Evolutionary conservation across 176 grass and related monocot species (phyloP), one percentile per base, ranked within the genome.

Genomic region (Eremochloa ophiuroides): DNA sequence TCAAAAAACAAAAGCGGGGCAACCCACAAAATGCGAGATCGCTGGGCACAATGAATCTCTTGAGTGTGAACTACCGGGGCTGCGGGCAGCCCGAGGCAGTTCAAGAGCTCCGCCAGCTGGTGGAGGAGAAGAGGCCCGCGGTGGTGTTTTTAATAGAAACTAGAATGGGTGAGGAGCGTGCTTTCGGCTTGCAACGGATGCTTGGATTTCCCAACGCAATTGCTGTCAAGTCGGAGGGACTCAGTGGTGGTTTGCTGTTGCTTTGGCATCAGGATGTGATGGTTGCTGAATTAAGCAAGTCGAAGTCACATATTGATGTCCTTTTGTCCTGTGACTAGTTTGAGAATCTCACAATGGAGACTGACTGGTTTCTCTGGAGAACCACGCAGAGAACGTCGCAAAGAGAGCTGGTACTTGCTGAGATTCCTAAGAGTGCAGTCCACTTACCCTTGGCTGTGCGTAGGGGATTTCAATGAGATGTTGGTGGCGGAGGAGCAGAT

Each of bases 181-280:
- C 34, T 0, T 0, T 34, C 6, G 2, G 15, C 1, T 30, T 40
- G 3, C 2, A 40, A 11, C 34, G 1, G 0, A 9, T 12, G 0
- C 20, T 69, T n/a, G 33, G 34, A 7, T 67, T 67, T 3, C 34
- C 7, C 3, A 67, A 67, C 4, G 20, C 31, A 1, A 18, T 37
- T 3, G 18, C 22, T 6, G 34, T 67, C 5, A 22, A 4, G 6
- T 37, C 33, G 1, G 11, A 7, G 4, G 66, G 66, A 0, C 3
- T 69, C 1, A n/a, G 66, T 38, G 11, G 41, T 0, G 41, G 41
- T 12, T 12, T 43, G 11, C 2, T 43, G 8, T 12, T 43, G 5
- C 38, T 66, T 1, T 66, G 64, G 64, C 3, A 33, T 0, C 2
- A 4, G 2, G 64, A 66, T 38, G 31, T 66, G 16, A 2, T 66